phyloP scores from a whole-genome alignment of 108 stramenopile species.

The Cyclotella atomus region DNA sequence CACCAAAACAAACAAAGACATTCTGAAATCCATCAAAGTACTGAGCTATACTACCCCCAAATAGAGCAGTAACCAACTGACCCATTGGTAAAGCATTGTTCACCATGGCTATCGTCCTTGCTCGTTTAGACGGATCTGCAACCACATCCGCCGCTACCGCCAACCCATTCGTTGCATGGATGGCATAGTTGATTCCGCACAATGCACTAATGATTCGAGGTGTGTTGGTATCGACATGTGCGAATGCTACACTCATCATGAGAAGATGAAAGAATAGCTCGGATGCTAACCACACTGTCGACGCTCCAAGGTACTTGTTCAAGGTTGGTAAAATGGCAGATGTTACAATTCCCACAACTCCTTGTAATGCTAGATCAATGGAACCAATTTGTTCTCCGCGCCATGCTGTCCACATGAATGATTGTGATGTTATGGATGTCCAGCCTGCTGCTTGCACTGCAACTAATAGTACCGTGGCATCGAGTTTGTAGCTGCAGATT shows the following conservation, averaged over 20 bases:
- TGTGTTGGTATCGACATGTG: neutral
- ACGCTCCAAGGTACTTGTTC: constrained; percentile 17
- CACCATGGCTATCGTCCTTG: constrained; percentile 23
- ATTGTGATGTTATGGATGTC: constrained; percentile 15
- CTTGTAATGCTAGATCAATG: constrained; percentile 21
- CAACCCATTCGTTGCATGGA: constrained; percentile 30
- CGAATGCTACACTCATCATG: constrained; percentile 14
- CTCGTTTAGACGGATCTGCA: constrained; percentile 17
- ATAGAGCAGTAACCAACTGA: constrained; percentile 22
- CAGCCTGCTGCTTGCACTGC: constrained; percentile 20
- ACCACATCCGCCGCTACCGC: constrained; percentile 17
- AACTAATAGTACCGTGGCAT: constrained; percentile 13
- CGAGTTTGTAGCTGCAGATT: neutral
- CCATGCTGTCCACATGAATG: constrained; percentile 31
- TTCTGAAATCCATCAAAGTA: constrained; percentile 18
- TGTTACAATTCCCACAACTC: constrained; percentile 7
- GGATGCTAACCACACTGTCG: constrained; percentile 13
- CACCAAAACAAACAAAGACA: constrained; percentile 25
- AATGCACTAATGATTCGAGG: constrained; percentile 23
- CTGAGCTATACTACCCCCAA: constrained; percentile 19
- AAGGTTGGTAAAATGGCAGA: neutral
- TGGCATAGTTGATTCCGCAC: constrained; percentile 30
- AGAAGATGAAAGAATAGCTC: constrained; percentile 23
- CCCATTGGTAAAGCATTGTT: constrained; percentile 24
- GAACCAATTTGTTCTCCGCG: constrained; percentile 18